Percentiles rank a stretch among this genome's conserved stretches.
These are phyloP conservation scores for Gnomoniopsis sp. DNA, from an alignment of 2,329 filamentous ascomycete species.

Conservation along the genomic window DNA sequence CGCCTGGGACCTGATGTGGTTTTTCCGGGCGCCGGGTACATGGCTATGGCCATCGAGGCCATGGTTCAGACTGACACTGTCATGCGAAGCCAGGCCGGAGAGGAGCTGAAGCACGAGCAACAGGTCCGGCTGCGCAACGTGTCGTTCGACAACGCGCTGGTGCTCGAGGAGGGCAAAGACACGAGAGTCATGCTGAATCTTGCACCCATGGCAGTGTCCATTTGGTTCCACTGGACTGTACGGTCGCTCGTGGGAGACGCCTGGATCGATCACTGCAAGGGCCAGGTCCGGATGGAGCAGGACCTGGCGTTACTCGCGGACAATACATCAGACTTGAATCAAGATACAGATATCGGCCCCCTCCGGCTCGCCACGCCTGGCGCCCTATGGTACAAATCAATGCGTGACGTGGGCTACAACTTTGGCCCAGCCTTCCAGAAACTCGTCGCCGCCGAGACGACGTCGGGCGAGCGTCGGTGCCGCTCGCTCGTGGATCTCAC, in stretches of 20 bases:
- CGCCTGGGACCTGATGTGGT: slow-evolving; percentile 22
- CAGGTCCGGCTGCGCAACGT: not conserved
- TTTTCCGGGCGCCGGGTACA: slow-evolving; percentile 16
- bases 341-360: no score
- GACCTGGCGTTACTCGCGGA: not conserved
- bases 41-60: slow-evolving; percentile 21
- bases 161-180: not conserved
- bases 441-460: not conserved
- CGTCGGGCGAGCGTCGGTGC: not conserved
- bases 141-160: not conserved
- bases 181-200: not conserved
- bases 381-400: not conserved
- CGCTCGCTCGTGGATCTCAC: not conserved
- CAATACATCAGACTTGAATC: no score
- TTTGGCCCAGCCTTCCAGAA: slow-evolving; percentile 1
- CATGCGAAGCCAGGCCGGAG: not conserved
- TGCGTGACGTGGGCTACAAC: not conserved
- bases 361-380: not conserved
- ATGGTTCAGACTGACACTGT: slow-evolving; percentile 13
- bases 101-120: not conserved
- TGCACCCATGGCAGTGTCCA: not conserved
- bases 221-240: not conserved
- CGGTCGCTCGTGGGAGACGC: no score
- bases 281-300: not conserved
- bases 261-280: not conserved